A percentile compares a stretch with the other conserved stretches of the same genome.
These are phyloP conservation scores for Colletotrichum magnum DNA, from an alignment of 2,329 filamentous ascomycete species.

Conservation along the genomic window DNA sequence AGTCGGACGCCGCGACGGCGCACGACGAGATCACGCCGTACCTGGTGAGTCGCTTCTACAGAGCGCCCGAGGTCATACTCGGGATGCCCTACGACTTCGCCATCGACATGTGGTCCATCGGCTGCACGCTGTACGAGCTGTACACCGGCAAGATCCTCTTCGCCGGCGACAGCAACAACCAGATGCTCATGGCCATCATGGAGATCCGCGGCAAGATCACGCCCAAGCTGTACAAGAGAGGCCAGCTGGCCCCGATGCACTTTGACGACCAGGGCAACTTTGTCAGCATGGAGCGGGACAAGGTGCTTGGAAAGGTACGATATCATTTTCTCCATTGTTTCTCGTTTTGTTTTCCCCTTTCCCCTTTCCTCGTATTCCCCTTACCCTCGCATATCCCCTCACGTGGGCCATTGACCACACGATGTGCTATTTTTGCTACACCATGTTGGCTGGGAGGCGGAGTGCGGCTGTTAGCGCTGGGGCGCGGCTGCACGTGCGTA, in stretches of 20 bases:
- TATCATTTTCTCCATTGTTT: conserved; percentile 37
- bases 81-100: conserved; percentile 96
- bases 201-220: conserved; percentile 95
- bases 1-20: conserved; percentile 79
- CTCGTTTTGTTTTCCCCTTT: conserved; percentile 15
- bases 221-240: conserved; percentile 88
- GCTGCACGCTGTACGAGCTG: conserved; percentile 95
- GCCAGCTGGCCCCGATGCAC: conserved; percentile 81
- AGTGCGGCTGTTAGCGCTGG: conserved; percentile 47
- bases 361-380: conserved; percentile 17
- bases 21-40: conserved; percentile 92
- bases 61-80: conserved; percentile 95
- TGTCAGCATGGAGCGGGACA: conserved; percentile 87
- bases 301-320: conserved; percentile 84
- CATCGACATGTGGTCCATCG: conserved; percentile 98
- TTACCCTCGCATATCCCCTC: background rate
- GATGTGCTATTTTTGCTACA: conserved; percentile 34
- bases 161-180: conserved; percentile 94
- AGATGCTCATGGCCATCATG: conserved; percentile 97
- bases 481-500: conserved; percentile 48
- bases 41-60: conserved; percentile 96
- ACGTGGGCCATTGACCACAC: conserved; percentile 11
- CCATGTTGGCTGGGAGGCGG: conserved; percentile 17
- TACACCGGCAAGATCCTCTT: conserved; percentile 99
- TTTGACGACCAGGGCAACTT: conserved; percentile 91